Percentiles rank a stretch among this genome's conserved stretches.
Evolutionary conservation across 202 grass and related monocot species (phyloP).

Genomic region (Zizania palustris): DNA sequence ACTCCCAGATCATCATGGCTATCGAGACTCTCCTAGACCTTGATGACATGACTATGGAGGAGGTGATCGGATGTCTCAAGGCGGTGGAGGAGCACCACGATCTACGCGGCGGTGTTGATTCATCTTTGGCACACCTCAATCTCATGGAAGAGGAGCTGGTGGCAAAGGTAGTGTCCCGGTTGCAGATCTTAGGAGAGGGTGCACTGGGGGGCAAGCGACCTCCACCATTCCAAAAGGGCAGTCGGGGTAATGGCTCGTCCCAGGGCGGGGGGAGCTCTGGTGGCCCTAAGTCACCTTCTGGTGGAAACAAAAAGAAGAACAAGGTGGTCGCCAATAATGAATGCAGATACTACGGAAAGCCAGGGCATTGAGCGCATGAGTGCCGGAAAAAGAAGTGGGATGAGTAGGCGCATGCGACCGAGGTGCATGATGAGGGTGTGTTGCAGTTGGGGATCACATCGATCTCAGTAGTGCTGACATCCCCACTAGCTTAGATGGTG

Average conservation of each 20-base stretch:
- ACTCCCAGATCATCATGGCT: background rate
- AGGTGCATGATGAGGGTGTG: background rate
- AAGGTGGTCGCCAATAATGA: background rate
- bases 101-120: no score
- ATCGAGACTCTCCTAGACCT: background rate
- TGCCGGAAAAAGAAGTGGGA: background rate
- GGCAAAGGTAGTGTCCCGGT: no score
- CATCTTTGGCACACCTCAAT: background rate
- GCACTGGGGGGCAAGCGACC: no score
- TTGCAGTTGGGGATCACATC: background rate
- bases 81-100: no score
- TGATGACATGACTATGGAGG: background rate
- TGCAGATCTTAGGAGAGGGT: no score
- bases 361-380: background rate
- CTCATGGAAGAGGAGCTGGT: background rate
- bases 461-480: no score
- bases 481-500: no score
- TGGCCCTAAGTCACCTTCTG: no score
- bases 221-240: no score
- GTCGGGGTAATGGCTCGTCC: no score
- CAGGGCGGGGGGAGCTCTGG: no score
- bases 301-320: no score
- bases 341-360: background rate
- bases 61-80: background rate
- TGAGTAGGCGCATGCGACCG: background rate